Percentiles rank a stretch among this genome's conserved stretches.
Evolutionary conservation across 805 yeast genomes (phyloP).

Genomic region (Teunomyces lycoperdinae): DNA sequence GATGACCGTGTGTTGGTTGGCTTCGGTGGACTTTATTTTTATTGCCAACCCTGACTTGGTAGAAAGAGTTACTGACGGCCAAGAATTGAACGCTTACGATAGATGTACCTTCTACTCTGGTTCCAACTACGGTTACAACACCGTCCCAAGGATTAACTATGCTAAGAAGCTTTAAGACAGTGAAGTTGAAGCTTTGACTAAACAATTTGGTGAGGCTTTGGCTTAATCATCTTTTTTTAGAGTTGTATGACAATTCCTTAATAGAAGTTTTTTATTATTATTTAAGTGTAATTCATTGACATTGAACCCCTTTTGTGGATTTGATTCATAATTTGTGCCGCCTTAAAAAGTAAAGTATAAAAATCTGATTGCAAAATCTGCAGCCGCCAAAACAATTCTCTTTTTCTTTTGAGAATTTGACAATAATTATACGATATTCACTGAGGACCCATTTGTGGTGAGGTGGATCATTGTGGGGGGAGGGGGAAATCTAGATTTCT

Average conservation of each 20-base stretch:
- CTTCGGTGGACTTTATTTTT: constrained; percentile 48
- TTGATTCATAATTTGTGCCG: no score
- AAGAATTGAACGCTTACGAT: constrained; percentile 43
- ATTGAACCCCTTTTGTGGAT: constrained; percentile 19
- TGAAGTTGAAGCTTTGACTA: not conserved
- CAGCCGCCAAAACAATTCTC: not conserved
- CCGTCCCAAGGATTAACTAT: not conserved
- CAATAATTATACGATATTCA: not conserved
- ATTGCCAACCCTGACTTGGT: constrained; percentile 58
- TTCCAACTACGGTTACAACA: constrained; percentile 21
- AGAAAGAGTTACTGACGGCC: constrained; percentile 39
- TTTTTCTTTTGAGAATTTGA: not conserved
- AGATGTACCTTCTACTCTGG: constrained; percentile 46
- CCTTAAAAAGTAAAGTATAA: no score
- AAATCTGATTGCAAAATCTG: not conserved
- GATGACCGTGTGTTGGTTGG: constrained; percentile 30
- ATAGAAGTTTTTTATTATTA: no score
- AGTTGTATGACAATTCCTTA: no score
- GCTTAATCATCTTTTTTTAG: not conserved
- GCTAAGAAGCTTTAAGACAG: not conserved
- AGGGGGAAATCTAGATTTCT: not conserved
- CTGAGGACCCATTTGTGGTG: not conserved
- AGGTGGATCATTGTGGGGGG: not conserved
- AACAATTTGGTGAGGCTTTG: not conserved
- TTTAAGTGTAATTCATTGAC: no score